Evolutionary conservation across 306 rosid genomes (phyloP).

Genomic region (Canavalia gladiata): DNA sequence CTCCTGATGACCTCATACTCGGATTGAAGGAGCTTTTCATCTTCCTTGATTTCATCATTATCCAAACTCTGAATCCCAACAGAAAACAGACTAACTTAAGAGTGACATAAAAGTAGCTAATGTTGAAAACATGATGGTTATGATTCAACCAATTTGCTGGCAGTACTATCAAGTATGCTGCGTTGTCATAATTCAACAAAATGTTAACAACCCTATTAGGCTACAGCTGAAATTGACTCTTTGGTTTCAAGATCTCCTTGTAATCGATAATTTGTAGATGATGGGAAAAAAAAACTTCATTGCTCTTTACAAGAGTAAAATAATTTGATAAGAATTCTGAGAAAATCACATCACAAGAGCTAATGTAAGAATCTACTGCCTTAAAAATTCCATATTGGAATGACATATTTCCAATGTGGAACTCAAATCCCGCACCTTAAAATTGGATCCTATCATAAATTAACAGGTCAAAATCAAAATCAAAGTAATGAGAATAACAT

Average conservation of each 20-base stretch:
- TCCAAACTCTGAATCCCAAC: slow-evolving; percentile 59
- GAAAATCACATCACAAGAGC: too few species aligned
- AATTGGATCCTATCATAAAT: not conserved
- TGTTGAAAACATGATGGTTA: not conserved
- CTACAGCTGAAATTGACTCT: slow-evolving; percentile 21
- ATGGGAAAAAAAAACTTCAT: not conserved
- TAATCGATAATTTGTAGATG: not conserved
- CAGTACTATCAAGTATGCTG: slow-evolving; percentile 19
- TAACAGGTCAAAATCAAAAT: not conserved
- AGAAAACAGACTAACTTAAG: slow-evolving; percentile 21
- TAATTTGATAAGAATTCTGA: too few species aligned
- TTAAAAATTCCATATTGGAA: too few species aligned
- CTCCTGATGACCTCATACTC: slow-evolving; percentile 66
- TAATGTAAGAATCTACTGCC: too few species aligned
- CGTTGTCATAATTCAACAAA: not conserved
- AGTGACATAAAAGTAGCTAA: slow-evolving; percentile 17
- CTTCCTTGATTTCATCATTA: slow-evolving; percentile 43
- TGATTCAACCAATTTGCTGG: slow-evolving; percentile 15
- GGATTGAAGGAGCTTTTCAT: slow-evolving; percentile 61
- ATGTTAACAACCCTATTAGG: slow-evolving; percentile 1
- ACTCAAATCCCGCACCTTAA: too few species aligned
- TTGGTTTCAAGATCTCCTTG: not conserved
- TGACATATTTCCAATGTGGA: too few species aligned
- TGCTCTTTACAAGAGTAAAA: not conserved
- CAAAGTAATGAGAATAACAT: not conserved